These are phyloP conservation scores for Pleurotus salmoneostramineus DNA, from an alignment of 768 basidiomycete species.

Conservation along the genomic window DNA sequence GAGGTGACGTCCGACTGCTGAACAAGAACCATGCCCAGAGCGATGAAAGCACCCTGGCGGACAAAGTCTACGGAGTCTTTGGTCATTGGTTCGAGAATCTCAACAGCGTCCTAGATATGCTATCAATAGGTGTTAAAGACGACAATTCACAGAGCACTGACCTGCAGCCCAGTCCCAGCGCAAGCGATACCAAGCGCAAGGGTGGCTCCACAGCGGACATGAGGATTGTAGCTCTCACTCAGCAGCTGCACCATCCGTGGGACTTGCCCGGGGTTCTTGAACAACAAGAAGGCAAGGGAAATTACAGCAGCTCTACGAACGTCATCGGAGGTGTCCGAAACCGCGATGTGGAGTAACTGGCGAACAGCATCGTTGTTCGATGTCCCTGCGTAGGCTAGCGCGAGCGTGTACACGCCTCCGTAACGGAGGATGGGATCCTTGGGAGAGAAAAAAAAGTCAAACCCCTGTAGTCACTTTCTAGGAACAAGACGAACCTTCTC, in stretches of 20 bases:
- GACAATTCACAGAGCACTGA: conserved; percentile 25
- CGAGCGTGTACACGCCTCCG: conserved; percentile 95
- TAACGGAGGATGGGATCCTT: conserved; percentile 97
- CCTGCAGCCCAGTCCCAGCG: conserved; percentile 94
- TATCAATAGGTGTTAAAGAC: conserved; percentile 7
- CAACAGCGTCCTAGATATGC: conserved; percentile 77
- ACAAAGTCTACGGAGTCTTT: conserved; percentile 98
- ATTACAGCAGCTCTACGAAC: conserved; percentile 97
- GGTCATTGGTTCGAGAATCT: conserved; percentile 96
- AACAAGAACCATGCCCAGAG: conserved; percentile 94
- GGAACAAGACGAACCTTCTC: conserved; percentile 61
- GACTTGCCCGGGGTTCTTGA: conserved; percentile 95
- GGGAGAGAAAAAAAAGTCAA: conserved; percentile 11
- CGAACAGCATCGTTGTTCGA: conserved; percentile 92
- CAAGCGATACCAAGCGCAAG: conserved; percentile 96
- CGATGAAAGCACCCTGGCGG: conserved; percentile 93
- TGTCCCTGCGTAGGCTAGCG: conserved; percentile 94
- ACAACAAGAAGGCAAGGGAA: conserved; percentile 91
- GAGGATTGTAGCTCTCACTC: conserved; percentile 98
- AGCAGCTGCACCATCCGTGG: conserved; percentile 95
- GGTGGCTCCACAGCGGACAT: conserved; percentile 95
- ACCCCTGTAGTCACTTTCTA: background rate
- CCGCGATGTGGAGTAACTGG: conserved; percentile 90
- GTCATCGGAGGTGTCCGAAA: conserved; percentile 97
- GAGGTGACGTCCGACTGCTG: conserved; percentile 92